phyloP scores from a whole-genome alignment of 2,329 filamentous ascomycete species.

The Whalleya microplaca region DNA sequence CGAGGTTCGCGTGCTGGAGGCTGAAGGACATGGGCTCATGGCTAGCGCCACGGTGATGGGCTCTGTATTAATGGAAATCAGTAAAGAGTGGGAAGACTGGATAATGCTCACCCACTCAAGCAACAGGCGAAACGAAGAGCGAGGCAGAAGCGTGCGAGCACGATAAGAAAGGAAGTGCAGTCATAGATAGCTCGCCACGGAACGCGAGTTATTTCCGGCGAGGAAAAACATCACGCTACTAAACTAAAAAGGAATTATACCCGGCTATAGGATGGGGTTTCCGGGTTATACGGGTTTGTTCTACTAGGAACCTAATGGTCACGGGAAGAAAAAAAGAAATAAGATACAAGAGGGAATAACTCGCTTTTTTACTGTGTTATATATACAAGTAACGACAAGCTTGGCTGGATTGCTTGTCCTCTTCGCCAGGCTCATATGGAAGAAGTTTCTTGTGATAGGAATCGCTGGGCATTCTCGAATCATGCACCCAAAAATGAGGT shows the following conservation, averaged over 20 bases:
- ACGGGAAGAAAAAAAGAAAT: background rate
- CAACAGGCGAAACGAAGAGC: constrained; percentile 32
- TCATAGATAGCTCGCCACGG: background rate
- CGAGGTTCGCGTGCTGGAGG: constrained; percentile 87
- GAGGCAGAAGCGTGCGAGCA: constrained; percentile 29
- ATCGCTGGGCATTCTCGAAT: background rate
- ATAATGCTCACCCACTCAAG: constrained; percentile 59
- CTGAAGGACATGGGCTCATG: constrained; percentile 95
- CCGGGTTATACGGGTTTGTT: constrained; percentile 9
- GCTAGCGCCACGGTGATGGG: constrained; percentile 93
- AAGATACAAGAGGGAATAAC: constrained; percentile 2
- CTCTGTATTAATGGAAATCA: constrained; percentile 90
- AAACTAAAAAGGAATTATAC: constrained; percentile 8
- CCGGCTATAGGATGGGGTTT: constrained; percentile 18
- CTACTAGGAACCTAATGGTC: constrained; percentile 20
- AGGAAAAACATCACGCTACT: background rate
- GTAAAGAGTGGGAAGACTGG: constrained; percentile 92
- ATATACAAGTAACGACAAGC: constrained; percentile 3
- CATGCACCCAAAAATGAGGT: background rate
- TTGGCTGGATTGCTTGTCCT: background rate
- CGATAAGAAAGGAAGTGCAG: constrained; percentile 30
- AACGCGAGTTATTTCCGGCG: background rate
- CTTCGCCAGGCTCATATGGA: background rate
- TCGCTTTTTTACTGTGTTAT: constrained; percentile 9
- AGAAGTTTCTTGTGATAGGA: background rate